Evolutionary conservation across 805 yeast genomes (phyloP), one percentile per base, ranked within the genome.

Genomic region (Lachancea nothofagi): DNA sequence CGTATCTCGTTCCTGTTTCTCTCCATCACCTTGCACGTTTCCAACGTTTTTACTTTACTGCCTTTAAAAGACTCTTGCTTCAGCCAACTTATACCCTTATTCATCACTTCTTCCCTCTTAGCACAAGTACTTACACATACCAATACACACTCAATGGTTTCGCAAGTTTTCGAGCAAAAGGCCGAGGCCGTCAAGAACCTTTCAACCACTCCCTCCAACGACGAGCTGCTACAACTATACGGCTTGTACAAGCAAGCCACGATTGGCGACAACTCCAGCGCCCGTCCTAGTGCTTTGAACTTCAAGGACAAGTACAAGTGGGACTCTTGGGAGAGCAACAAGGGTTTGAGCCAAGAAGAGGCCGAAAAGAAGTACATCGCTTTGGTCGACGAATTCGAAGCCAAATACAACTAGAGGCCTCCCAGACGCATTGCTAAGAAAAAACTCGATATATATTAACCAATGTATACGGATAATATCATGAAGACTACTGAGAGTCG

Each of bases 161-260:
- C 64, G 8, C 55, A 49, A 44, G 46, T 54, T 41, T 61, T 61
- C 44, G 65, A 57, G 48, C 54, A 56, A 41, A 62, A 55, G 86
- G 97, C 97, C 47, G 79, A 74, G 45, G 80, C 84, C 40, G 96
- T 87, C 53, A 78, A 81, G 64, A 67, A 72, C 53, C 71, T 93
- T 50, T 72, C 86, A 47, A 71, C 74, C 47, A 83, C 82, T 64
- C 97, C 97, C 53, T 63, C 69, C 53, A 90, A 87, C 65, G 94
- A 85, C 57, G 97, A 90, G 63, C 71, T 89, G 59, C 74, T 90
- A 59, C 68, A 80, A 64, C 73, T 93, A 55, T 93, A 93, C 70
- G 97, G 90, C 35, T 74, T 93, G 55, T 93, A 74, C 82, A 93
- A 93, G 69, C 98, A 93, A 71, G 95, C 97, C 54, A 90, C 97